A percentile compares a stretch with the other conserved stretches of the same genome.
phyloP scores from a whole-genome alignment of 176 grass and related monocot species.

The Carex kokanica region DNA sequence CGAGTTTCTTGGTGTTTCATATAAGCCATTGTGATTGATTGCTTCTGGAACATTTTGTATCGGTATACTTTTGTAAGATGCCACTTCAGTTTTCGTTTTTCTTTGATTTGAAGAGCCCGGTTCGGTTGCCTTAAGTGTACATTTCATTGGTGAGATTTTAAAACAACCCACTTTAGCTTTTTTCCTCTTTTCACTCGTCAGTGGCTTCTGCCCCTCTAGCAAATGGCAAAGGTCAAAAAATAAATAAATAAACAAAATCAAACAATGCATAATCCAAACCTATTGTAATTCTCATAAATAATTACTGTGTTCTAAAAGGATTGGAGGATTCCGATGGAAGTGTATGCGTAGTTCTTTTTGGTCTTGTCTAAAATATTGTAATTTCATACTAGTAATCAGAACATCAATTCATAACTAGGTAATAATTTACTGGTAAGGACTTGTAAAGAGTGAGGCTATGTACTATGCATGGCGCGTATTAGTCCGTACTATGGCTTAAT shows the following conservation, averaged over 20 bases:
- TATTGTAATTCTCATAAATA: neutral
- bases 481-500: no score
- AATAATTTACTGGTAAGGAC: slow-evolving; percentile 18
- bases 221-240: neutral
- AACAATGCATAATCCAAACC: neutral
- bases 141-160: slow-evolving; percentile 26
- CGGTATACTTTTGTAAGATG: slow-evolving; percentile 23
- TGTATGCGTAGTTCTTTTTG: neutral
- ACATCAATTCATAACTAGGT: slow-evolving; percentile 24
- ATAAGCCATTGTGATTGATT: slow-evolving; percentile 29
- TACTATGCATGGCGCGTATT: no score
- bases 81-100: slow-evolving; percentile 38
- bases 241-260: neutral
- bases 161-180: slow-evolving; percentile 34
- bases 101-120: slow-evolving; percentile 16
- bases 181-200: slow-evolving; percentile 35
- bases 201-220: neutral
- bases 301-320: neutral
- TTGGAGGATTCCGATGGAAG: neutral
- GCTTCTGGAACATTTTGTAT: slow-evolving; percentile 36
- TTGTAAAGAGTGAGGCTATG: no score
- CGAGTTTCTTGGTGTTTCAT: slow-evolving; percentile 32
- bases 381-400: neutral
- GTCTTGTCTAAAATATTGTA: neutral
- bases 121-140: slow-evolving; percentile 36